Percentiles rank a stretch among this genome's conserved stretches.
These are phyloP conservation scores for Fusarium keratoplasticum DNA, from an alignment of 2,329 filamentous ascomycete genomes.

Conservation along the genomic window DNA sequence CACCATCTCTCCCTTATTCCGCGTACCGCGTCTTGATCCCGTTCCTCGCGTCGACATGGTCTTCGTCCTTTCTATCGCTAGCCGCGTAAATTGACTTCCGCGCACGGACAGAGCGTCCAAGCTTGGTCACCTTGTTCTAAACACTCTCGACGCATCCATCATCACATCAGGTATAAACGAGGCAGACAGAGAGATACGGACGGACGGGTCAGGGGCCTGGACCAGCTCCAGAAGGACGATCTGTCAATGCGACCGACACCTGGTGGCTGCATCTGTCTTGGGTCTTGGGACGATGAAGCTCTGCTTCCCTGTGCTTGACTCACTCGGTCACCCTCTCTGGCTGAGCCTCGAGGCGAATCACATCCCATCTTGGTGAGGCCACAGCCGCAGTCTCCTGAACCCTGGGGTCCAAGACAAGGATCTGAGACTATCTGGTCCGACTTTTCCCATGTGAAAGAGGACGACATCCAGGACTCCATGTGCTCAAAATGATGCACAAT, in stretches of 20 bases:
- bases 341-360: constrained; percentile 2
- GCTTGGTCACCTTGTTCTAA: constrained; percentile 10
- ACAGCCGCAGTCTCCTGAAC: constrained; percentile 4
- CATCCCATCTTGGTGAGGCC: background rate
- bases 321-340: background rate
- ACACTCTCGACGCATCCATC: constrained; percentile 3
- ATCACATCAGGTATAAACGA: background rate
- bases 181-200: background rate
- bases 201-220: constrained; percentile 1
- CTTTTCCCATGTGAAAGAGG: constrained; percentile 21
- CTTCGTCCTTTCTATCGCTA: background rate
- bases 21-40: background rate
- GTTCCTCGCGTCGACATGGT: constrained; percentile 10
- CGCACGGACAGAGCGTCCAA: constrained; percentile 33
- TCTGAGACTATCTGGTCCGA: constrained; percentile 23
- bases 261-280: background rate
- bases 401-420: constrained; percentile 25
- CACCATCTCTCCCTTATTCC: background rate
- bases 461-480: background rate
- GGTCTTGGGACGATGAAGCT: background rate
- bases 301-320: background rate
- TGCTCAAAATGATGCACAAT: constrained; percentile 21
- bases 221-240: background rate
- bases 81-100: constrained; percentile 38
- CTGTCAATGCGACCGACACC: background rate